Base-by-base conservation (phyloP, 148 eudicot genomes). In the Spergularia bocconei region DNA sequence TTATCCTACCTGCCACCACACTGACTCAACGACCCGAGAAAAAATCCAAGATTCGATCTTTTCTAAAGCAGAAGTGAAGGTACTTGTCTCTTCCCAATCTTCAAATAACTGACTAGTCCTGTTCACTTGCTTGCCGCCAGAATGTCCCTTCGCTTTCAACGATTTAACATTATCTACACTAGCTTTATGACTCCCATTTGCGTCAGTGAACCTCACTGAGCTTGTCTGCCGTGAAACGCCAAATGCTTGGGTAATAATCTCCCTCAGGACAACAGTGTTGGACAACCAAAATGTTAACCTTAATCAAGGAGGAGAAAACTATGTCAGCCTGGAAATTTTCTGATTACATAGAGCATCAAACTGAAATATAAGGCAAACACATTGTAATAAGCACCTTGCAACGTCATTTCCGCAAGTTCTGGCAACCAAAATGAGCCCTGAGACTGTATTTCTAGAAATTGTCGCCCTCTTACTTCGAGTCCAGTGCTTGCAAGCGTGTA, bases 261-360 rank as follows among this genome's bases (percentile, higher is more conserved):
- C 91, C 79, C 97, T 84, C 85, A 93, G 83, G 70, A 89, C 94
- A 79, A 93, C 84, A 74, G 88, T 69, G 82, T 93, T 93, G 14
- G 98, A 93, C 79, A 89, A 83, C 98, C 98, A 93, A 82, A 89
- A 93, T 23, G 91, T 88, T 73, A 93, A 88, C 90, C 98, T 93
- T 79, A 20, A 81, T 75, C 69, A 82, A 54, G 73, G 74, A 78
- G 38, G 52, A 77, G 63, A 57, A 62, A 70, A 62, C 1, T 20
- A 56, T 20, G 70, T 81, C 41, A 78, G 56, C 57, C 59, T 67
- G 15, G 61, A 70, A 56, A 29, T 47, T 21, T 13, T 11, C 13
- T n/a, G 9, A 14, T 56, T 6, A 47, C 7, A 73, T 57, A 58
- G 38, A 5, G 73, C 23, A 15, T 71, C 63, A 50, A 38, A 33